phyloP scores from a whole-genome alignment of 2,329 filamentous ascomycete genomes.

The Aspergillus sp. region DNA sequence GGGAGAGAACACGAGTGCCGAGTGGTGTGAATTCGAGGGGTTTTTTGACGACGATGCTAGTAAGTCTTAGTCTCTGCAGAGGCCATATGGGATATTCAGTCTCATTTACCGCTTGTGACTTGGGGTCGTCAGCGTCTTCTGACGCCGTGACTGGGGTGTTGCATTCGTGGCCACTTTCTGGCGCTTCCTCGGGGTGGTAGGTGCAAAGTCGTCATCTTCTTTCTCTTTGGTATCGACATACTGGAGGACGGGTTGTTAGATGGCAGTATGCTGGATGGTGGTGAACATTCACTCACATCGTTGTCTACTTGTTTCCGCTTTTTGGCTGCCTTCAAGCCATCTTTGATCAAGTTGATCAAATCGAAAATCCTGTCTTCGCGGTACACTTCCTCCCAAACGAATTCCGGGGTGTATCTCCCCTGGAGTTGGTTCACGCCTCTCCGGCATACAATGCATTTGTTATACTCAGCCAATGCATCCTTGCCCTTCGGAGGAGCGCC shows the following conservation, averaged over 20 bases:
- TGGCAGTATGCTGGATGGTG: neutral
- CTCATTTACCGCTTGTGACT: conserved; percentile 57
- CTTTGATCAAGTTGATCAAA: conserved; percentile 66
- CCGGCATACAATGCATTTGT: conserved; percentile 86
- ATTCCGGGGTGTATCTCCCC: conserved; percentile 87
- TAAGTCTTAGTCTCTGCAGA: conserved; percentile 15
- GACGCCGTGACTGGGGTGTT: conserved; percentile 42
- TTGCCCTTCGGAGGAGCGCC: conserved; percentile 68
- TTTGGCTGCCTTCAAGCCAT: conserved; percentile 62
- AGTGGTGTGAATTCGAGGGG: conserved; percentile 92
- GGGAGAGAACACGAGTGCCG: conserved; percentile 80
- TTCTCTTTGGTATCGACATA: conserved; percentile 38
- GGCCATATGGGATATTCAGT: conserved; percentile 17
- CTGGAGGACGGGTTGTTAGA: conserved; percentile 16
- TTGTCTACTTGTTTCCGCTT: conserved; percentile 45
- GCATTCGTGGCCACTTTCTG: conserved; percentile 49
- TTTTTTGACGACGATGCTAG: conserved; percentile 71
- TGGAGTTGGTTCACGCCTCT: conserved; percentile 86
- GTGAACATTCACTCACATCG: conserved; percentile 28
- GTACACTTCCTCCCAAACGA: conserved; percentile 85
- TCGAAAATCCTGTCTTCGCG: conserved; percentile 61
- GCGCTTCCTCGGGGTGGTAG: conserved; percentile 56
- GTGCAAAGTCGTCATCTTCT: conserved; percentile 30
- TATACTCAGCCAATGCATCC: conserved; percentile 63
- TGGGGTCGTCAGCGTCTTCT: conserved; percentile 55